Evolutionary conservation across 2,329 filamentous ascomycete genomes (phyloP).

Genomic region (Lachnellula willkommii): DNA sequence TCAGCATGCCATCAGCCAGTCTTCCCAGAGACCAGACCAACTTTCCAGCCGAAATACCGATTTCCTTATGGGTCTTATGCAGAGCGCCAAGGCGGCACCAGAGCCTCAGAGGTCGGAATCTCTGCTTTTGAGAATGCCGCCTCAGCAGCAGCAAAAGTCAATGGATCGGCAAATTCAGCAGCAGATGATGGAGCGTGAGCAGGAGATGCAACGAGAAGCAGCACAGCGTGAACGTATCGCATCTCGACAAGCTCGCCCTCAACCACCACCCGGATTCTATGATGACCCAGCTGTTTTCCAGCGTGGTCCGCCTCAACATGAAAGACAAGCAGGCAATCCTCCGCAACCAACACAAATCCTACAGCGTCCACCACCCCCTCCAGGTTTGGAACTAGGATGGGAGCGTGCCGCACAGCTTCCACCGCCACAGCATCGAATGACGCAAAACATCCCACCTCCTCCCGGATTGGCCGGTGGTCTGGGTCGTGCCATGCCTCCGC

Average conservation of each 20-base stretch:
- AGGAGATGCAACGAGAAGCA: constrained; percentile 28
- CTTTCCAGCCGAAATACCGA: constrained; percentile 50
- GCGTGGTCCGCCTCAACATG: constrained; percentile 26
- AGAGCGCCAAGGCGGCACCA: constrained; percentile 44
- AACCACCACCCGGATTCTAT: constrained; percentile 29
- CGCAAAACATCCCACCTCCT: constrained; percentile 55
- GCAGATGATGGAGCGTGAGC: constrained; percentile 41
- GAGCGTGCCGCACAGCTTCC: constrained; percentile 25
- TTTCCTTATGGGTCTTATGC: constrained; percentile 81
- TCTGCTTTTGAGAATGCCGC: constrained; percentile 43
- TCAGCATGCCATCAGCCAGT: constrained; percentile 49
- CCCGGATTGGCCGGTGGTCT: constrained; percentile 47
- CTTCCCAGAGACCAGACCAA: constrained; percentile 42
- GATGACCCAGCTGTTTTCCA: constrained; percentile 27
- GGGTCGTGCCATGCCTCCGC: constrained; percentile 42
- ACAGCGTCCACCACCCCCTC: constrained; percentile 55
- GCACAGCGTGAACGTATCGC: constrained; percentile 26
- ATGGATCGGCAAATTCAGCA: constrained; percentile 25
- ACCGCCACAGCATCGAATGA: constrained; percentile 38
- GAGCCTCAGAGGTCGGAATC: constrained; percentile 50
- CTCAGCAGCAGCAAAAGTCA: constrained; percentile 19
- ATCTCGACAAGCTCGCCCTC: constrained; percentile 34
- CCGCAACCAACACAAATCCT: constrained; percentile 59
- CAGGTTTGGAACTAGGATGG: constrained; percentile 53
- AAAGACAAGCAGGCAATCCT: constrained; percentile 28